Conservation (phyloP, 2,329 filamentous ascomycete genomes). For the Aspergillus sclerotialis region DNA sequence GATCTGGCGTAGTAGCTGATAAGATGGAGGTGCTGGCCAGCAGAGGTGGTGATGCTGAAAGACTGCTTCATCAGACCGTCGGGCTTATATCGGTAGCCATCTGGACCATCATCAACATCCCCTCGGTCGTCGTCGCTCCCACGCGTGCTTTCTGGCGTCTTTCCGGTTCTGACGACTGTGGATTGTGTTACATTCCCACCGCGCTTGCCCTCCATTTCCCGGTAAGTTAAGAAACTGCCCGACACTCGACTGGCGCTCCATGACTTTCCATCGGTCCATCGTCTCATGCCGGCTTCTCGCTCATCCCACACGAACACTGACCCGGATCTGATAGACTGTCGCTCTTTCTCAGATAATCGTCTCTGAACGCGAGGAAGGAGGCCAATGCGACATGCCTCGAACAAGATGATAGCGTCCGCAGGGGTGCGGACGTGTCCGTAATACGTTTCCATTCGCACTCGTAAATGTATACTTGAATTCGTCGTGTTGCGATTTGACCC, state of each 20-base stretch:
- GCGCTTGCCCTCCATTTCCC: slow-evolving; percentile 98
- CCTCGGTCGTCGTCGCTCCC: slow-evolving; percentile 78
- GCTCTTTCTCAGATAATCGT: slow-evolving; percentile 90
- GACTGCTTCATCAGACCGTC: slow-evolving; percentile 99
- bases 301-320: slow-evolving; percentile 99
- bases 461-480: slow-evolving; percentile 16
- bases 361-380: slow-evolving; percentile 86
- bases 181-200: slow-evolving; percentile 65
- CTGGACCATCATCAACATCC: slow-evolving; percentile 63
- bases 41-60: slow-evolving; percentile 94
- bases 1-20: slow-evolving; percentile 94
- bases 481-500: no score
- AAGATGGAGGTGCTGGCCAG: slow-evolving; percentile 84
- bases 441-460: slow-evolving; percentile 79
- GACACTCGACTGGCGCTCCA: slow-evolving; percentile 98
- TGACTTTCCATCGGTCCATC: slow-evolving; percentile 98
- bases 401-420: slow-evolving; percentile 94
- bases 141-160: slow-evolving; percentile 75
- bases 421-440: slow-evolving; percentile 93
- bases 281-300: slow-evolving; percentile 91
- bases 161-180: slow-evolving; percentile 54
- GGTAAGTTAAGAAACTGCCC: slow-evolving; percentile 92
- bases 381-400: slow-evolving; percentile 89
- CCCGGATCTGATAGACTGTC: slow-evolving; percentile 89
- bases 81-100: slow-evolving; percentile 90